Conservation (phyloP, 2,329 filamentous ascomycete species). For the Paraphaeosphaeria sporulosa region DNA sequence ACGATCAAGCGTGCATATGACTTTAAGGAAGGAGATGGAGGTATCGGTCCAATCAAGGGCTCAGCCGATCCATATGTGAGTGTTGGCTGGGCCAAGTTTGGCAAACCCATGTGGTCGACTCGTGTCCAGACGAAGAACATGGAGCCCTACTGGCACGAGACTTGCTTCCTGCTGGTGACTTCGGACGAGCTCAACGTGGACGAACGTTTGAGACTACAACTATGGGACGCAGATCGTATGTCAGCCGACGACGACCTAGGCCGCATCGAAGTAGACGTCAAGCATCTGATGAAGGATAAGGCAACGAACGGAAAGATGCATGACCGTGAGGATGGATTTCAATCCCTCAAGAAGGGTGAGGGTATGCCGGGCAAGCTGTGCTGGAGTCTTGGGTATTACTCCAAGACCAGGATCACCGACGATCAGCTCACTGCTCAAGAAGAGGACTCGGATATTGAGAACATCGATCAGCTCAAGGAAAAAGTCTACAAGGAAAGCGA, state of each 20-base stretch:
- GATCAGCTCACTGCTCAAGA: constrained; percentile 69
- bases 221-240: constrained; percentile 78
- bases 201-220: constrained; percentile 72
- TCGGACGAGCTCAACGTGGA: constrained; percentile 75
- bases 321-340: constrained; percentile 70
- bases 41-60: constrained; percentile 67
- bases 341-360: constrained; percentile 69
- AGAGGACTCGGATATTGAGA: constrained; percentile 64
- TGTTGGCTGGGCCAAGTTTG: constrained; percentile 80
- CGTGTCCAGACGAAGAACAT: constrained; percentile 71
- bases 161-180: constrained; percentile 72
- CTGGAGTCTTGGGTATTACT: constrained; percentile 76
- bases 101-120: constrained; percentile 72
- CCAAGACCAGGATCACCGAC: constrained; percentile 69
- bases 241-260: constrained; percentile 79
- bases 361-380: constrained; percentile 72
- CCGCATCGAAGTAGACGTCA: constrained; percentile 73
- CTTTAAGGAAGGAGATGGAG: constrained; percentile 75
- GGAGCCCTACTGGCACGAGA: constrained; percentile 75
- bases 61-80: constrained; percentile 75
- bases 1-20: constrained; percentile 71
- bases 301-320: constrained; percentile 69
- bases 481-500: constrained; percentile 64
- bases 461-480: constrained; percentile 65
- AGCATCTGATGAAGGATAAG: constrained; percentile 67